phyloP scores from a whole-genome alignment of 805 yeast genomes.

The Wickerhamiella parazyma region DNA sequence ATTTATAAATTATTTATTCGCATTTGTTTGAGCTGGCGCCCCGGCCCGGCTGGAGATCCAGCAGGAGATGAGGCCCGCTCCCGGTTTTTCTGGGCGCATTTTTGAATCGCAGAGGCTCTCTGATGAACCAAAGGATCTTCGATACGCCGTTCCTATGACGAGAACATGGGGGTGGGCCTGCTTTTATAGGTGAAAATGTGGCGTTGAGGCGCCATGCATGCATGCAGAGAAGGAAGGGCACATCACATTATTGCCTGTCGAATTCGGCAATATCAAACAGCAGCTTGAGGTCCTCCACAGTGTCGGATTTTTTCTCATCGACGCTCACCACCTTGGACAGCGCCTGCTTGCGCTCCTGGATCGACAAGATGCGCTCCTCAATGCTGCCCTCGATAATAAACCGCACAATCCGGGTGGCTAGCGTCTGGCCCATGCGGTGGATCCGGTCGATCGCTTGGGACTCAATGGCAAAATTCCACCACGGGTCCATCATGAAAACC shows the following conservation, averaged over 20 bases:
- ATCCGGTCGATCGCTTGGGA: conserved; percentile 86
- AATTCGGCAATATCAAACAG: conserved; percentile 21
- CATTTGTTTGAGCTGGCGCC: conserved; percentile 1
- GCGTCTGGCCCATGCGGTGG: conserved; percentile 78
- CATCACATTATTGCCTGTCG: background rate
- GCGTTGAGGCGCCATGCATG: background rate
- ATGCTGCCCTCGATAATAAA: conserved; percentile 73
- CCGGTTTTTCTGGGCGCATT: conserved; percentile 19
- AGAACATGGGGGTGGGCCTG: background rate
- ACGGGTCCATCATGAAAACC: conserved; percentile 89
- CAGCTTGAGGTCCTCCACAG: conserved; percentile 26
- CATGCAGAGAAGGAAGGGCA: background rate
- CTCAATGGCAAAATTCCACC: conserved; percentile 93
- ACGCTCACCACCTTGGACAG: conserved; percentile 27
- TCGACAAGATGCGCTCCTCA: conserved; percentile 75
- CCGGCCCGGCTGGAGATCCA: background rate
- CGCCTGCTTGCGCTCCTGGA: conserved; percentile 61
- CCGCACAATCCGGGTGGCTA: conserved; percentile 57
- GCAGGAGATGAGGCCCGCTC: background rate
- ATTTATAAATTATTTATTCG: background rate
- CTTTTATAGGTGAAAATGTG: conserved; percentile 1
- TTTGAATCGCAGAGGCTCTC: conserved; percentile 20
- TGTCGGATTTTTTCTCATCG: conserved; percentile 25
- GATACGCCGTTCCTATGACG: conserved; percentile 19
- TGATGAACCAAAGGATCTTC: conserved; percentile 19